Conservation (phyloP, 2,329 filamentous ascomycete species). For the Apiospora koreana region DNA sequence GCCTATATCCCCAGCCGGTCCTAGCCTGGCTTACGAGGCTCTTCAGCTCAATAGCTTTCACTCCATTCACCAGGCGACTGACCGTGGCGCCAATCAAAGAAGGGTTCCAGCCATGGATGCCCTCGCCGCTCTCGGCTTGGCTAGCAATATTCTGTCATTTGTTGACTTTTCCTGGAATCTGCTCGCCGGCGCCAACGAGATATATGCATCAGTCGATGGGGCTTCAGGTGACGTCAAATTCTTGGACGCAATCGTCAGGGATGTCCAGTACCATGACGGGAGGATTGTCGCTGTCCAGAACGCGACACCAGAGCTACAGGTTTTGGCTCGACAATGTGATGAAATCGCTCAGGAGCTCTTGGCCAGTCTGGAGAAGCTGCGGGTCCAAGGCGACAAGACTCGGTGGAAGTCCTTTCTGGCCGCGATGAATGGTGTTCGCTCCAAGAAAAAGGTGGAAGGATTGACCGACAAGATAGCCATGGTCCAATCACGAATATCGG, state of each 20-base stretch:
- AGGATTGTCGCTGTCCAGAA: too few species aligned
- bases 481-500: not conserved
- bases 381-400: not conserved
- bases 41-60: not conserved
- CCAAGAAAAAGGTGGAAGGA: not conserved
- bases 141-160: not conserved
- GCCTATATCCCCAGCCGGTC: too few species aligned
- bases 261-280: not conserved
- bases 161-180: not conserved
- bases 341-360: not conserved
- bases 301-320: not conserved
- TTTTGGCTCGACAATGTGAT: not conserved
- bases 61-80: not conserved
- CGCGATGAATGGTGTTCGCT: not conserved
- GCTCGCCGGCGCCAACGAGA: not conserved
- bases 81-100: not conserved
- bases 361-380: not conserved
- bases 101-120: not conserved
- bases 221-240: not conserved
- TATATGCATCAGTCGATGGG: not conserved
- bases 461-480: not conserved
- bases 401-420: not conserved
- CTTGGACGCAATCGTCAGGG: not conserved
- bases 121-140: not conserved
- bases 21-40: not conserved